A percentile compares a stretch with the other conserved stretches of the same genome.
phyloP scores from a whole-genome alignment of 257 asterid genomes.

The Solanum chaucha region DNA sequence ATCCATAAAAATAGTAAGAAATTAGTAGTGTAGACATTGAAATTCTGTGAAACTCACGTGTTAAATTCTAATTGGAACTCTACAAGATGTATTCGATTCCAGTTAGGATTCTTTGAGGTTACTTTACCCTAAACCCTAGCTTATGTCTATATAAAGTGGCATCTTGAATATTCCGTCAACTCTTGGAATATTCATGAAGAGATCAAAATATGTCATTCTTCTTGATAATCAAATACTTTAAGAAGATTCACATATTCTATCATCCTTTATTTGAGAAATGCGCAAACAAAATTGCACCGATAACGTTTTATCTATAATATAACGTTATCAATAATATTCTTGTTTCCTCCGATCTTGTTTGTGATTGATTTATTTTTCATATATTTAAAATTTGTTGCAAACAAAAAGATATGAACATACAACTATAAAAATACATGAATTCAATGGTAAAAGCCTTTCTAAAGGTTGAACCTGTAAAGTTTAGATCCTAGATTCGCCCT shows the following conservation, averaged over 20 bases:
- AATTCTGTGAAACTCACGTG: not conserved
- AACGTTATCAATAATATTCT: not conserved
- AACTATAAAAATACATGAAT: not conserved
- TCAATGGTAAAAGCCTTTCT: not conserved
- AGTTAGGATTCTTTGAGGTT: not conserved
- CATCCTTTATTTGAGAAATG: too few species aligned
- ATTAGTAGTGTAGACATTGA: fast-evolving
- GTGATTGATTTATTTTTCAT: too few species aligned
- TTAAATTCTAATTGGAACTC: too few species aligned
- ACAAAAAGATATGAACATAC: not conserved
- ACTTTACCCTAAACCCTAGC: not conserved
- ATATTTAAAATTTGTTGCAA: not conserved
- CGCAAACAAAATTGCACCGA: not conserved
- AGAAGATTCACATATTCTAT: too few species aligned
- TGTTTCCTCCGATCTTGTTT: not conserved
- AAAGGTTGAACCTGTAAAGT: not conserved
- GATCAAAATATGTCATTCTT: too few species aligned
- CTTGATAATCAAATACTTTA: too few species aligned
- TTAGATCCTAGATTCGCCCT: not conserved
- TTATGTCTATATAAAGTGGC: too few species aligned
- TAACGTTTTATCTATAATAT: not conserved
- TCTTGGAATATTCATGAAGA: not conserved
- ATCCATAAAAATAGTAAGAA: not conserved
- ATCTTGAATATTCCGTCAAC: not conserved
- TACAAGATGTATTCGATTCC: not conserved